Evolutionary conservation across 2,329 filamentous ascomycete species (phyloP).

Genomic region (Xylariaceae sp.): DNA sequence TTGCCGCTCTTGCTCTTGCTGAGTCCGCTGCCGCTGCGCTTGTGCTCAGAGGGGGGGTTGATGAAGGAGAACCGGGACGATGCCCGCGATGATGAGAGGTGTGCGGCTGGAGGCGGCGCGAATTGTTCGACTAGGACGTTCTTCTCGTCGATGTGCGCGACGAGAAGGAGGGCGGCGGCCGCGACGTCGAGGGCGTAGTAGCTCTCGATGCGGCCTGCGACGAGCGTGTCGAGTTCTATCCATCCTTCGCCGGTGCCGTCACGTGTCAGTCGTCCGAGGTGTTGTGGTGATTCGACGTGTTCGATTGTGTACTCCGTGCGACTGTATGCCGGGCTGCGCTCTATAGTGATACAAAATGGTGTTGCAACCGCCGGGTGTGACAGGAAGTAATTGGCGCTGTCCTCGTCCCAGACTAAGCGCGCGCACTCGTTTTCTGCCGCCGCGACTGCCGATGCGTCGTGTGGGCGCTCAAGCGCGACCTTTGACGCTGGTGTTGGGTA

Average conservation of each 20-base stretch:
- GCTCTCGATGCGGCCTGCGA: conserved; percentile 56
- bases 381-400: conserved; percentile 56
- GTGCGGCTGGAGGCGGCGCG: conserved; percentile 51
- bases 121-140: conserved; percentile 50
- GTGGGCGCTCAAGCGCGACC: conserved; percentile 57
- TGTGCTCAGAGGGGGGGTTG: no score
- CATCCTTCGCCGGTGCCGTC: conserved; percentile 57
- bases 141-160: conserved; percentile 54
- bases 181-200: conserved; percentile 62
- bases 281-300: conserved; percentile 58
- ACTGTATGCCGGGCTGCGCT: conserved; percentile 56
- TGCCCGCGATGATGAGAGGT: conserved; percentile 22
- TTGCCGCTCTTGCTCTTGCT: conserved; percentile 26
- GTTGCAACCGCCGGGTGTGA: conserved; percentile 60
- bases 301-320: conserved; percentile 62
- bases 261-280: conserved; percentile 57
- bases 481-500: conserved; percentile 64
- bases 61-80: background rate
- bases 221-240: conserved; percentile 58
- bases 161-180: conserved; percentile 56
- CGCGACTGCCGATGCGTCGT: conserved; percentile 55
- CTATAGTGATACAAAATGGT: conserved; percentile 58
- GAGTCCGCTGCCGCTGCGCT: conserved; percentile 30
- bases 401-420: conserved; percentile 67
- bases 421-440: conserved; percentile 67